Percentiles rank a stretch among this genome's conserved stretches.
Evolutionary conservation across 768 basidiomycete genomes (phyloP).

Genomic region (Megacollybia marginata): DNA sequence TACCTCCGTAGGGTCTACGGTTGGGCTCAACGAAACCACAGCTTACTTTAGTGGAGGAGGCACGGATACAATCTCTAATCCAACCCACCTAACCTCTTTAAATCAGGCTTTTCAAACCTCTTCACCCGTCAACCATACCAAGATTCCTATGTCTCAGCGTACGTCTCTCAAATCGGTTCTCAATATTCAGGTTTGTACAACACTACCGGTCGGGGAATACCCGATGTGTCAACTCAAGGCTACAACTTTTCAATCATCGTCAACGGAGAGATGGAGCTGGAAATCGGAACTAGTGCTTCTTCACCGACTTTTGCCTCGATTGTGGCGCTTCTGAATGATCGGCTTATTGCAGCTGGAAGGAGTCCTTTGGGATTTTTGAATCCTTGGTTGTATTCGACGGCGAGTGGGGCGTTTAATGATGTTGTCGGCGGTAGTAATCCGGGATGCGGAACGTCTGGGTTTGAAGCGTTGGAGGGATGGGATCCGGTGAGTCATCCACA

Average conservation of each 20-base stretch:
- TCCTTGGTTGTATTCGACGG: too few relatives aligned
- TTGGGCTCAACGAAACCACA: background rate
- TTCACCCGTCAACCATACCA: background rate
- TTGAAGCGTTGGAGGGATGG: background rate
- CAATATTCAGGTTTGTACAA: background rate
- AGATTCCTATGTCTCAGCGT: background rate
- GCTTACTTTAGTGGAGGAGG: background rate
- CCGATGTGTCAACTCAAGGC: background rate
- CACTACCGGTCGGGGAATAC: background rate
- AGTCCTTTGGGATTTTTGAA: background rate
- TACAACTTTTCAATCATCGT: background rate
- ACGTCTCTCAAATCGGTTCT: background rate
- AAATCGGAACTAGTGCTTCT: background rate
- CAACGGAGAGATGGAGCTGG: background rate
- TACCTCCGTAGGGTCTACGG: too few relatives aligned
- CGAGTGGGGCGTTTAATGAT: background rate
- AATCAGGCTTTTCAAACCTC: background rate
- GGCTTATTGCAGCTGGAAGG: background rate
- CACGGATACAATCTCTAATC: too few relatives aligned
- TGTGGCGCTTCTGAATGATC: background rate
- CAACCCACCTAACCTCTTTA: too few relatives aligned
- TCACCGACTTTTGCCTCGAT: background rate
- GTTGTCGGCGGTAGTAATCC: background rate
- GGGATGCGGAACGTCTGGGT: background rate
- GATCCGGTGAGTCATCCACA: background rate